Percentiles rank a stretch among this genome's conserved stretches.
Evolutionary conservation across 768 basidiomycete genomes (phyloP).

Genomic region (Nevesoporus exiguus): DNA sequence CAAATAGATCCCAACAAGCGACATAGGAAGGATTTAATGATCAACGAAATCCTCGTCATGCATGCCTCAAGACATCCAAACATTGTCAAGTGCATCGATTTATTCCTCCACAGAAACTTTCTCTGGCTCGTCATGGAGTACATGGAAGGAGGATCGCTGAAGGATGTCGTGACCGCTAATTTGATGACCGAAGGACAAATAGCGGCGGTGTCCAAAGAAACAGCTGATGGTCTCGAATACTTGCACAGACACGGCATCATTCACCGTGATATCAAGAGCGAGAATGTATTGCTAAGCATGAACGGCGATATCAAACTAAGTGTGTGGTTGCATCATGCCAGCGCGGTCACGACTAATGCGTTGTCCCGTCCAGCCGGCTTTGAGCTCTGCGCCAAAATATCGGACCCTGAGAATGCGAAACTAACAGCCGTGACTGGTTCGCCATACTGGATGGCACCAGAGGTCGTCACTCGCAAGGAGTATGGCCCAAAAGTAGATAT

Average conservation of each 20-base stretch:
- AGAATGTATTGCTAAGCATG: constrained; percentile 91
- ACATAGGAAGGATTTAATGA: constrained; percentile 95
- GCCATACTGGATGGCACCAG: constrained; percentile 99
- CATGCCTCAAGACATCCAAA: constrained; percentile 97
- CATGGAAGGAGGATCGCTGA: constrained; percentile 97
- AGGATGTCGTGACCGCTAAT: constrained; percentile 97
- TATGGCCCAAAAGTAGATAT: constrained; percentile 97
- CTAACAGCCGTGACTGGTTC: constrained; percentile 98
- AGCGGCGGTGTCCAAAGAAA: too few relatives aligned
- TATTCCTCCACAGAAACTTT: constrained; percentile 82
- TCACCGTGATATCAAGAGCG: constrained; percentile 95
- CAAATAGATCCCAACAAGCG: constrained; percentile 97
- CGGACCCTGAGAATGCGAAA: constrained; percentile 95
- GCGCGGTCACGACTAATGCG: background rate
- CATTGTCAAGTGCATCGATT: constrained; percentile 93
- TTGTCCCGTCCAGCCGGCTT: constrained; percentile 71
- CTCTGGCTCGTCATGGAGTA: constrained; percentile 99
- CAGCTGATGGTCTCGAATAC: too few relatives aligned
- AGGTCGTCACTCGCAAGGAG: constrained; percentile 95
- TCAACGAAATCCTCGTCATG: constrained; percentile 98
- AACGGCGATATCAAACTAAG: constrained; percentile 97
- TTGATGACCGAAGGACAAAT: constrained; percentile 93
- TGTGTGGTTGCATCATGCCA: constrained; percentile 53
- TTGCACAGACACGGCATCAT: constrained; percentile 93
- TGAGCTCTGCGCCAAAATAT: constrained; percentile 94